Base-by-base conservation (phyloP, 371 early-diverging fungal species). In the Actinomortierella wolfii region DNA sequence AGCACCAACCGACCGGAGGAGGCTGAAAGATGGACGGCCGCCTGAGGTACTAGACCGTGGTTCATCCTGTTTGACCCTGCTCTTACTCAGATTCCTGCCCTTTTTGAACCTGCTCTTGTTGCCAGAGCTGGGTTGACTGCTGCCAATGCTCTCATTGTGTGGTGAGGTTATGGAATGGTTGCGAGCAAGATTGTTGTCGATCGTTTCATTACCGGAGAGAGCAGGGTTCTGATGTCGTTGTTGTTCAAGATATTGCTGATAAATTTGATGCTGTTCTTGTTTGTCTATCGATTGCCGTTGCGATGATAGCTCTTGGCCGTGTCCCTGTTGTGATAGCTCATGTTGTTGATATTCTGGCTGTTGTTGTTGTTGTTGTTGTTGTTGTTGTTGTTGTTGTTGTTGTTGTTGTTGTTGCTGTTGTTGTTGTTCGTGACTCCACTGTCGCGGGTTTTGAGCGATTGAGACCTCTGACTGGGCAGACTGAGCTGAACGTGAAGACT, bases 1-100 rank as follows among this genome's bases (percentile, higher is more conserved):
- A 34, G 34, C 34, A 11, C 34, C 34, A 34, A 34, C 34, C 34
- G 34, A 34, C 9, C 66, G 61, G 25, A 62, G 53, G 8, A 73
- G 25, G 2, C 61, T 47, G 56, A 71, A 62, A n/a, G 66, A 65
- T 0, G 71, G 23, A 2, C 66, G 49, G 29, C 71, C 62, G 34
- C 49, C 24, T 15, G 73, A 66, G 24, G 18, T 52, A 43, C 62
- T 59, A 3, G 63, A 62, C 23, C 67, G 54, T 7, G 73, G 60
- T 41, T 59, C 66, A 41, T 21, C 57, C 23, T 54, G 34, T 34
- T 34, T 34, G 34, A 34, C 11, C 34, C 34, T 34, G 34, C 11
- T 34, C 7, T 11, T 34, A 11, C 7, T 11, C 34, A 34, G 34
- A 34, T 11, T 54, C 39, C 58, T 70, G 59, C 48, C 43, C 4